Evolutionary conservation across 1,284 basidiomycete genomes (phyloP), one percentile per base, ranked within the genome.

Genomic region (Gomphus bonarii): DNA sequence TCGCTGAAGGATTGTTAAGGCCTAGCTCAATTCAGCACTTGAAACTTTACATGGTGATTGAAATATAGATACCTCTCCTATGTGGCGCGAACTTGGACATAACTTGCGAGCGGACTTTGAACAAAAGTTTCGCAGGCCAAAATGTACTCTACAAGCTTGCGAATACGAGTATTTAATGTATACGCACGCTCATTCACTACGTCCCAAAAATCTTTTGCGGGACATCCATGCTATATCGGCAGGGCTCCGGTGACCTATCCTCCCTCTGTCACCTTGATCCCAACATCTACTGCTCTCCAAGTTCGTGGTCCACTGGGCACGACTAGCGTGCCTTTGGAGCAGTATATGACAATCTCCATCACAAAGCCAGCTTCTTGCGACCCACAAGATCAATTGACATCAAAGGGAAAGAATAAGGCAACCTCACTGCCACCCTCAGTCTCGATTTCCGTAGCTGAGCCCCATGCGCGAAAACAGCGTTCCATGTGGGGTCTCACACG

Each of bases 401-500:
- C 3, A 10, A 55, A 55, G 35, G 54, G 36, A 43, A 55, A 59
- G 33, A 22, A 20, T 16, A 55, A 55, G 16, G 18, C 28, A 36
- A 16, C 48, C 7, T 38, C 14, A 72, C 75, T 2, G 69, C 77
- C n/a, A 16, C 38, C 53, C 70, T 72, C 73, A 1, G 67, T 86
- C 60, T 69, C 75, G 18, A 72, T 97, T n/a, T 62, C 76, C 8
- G 85, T 97, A 1, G 79, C 89, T 65, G 78, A 95, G 67, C 73
- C 84, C 3, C 74, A 76, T 51, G 67, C 81, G 50, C 91, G 92
- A 71, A 72, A 81, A 52, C 93, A 97, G 70, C 80, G 90, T 43
- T 81, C 86, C 51, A 85, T 92, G 74, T 99, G 95, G 95, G 95
- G 95, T 11, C 81, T 91, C 44, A 95, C 92, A 2, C 84, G 95